A percentile compares a stretch with the other conserved stretches of the same genome.
Conservation (phyloP, 768 basidiomycete species). For the Trametes maxima region DNA sequence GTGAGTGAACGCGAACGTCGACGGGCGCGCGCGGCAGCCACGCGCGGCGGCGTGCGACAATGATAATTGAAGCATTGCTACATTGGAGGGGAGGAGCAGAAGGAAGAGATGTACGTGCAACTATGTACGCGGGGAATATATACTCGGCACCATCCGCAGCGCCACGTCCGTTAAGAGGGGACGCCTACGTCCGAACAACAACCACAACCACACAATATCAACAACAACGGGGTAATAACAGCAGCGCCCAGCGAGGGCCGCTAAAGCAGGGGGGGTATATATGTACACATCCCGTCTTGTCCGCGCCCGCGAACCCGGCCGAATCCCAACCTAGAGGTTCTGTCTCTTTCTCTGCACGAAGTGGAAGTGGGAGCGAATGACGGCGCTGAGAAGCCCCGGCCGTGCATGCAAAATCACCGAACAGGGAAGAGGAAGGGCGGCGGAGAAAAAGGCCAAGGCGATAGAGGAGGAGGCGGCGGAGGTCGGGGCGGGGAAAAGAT, state of each 20-base stretch:
- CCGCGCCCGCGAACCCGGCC: neutral
- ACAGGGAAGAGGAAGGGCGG: too few relatives aligned
- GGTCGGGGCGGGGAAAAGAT: too few relatives aligned
- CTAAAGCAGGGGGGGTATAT: neutral
- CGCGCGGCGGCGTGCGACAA: too few relatives aligned
- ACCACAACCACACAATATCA: too few relatives aligned
- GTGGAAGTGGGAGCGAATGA: neutral
- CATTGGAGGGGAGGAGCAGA: neutral
- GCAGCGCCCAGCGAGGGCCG: neutral
- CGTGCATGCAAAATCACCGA: too few relatives aligned
- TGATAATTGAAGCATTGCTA: slow-evolving; percentile 10
- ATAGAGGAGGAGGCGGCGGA: neutral
- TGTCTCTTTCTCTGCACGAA: neutral
- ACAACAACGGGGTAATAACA: too few relatives aligned
- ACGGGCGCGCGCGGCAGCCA: too few relatives aligned
- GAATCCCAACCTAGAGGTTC: neutral
- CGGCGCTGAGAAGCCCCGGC: too few relatives aligned
- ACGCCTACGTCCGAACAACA: too few relatives aligned
- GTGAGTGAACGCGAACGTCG: too few relatives aligned
- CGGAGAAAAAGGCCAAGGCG: neutral
- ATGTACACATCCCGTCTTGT: neutral
- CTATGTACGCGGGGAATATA: neutral
- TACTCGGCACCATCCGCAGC: neutral
- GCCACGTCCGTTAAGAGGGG: neutral
- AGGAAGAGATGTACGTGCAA: neutral